Evolutionary conservation across 129 eudicot species (phyloP).

Genomic region (Pseudognaphalium luteoalbum): DNA sequence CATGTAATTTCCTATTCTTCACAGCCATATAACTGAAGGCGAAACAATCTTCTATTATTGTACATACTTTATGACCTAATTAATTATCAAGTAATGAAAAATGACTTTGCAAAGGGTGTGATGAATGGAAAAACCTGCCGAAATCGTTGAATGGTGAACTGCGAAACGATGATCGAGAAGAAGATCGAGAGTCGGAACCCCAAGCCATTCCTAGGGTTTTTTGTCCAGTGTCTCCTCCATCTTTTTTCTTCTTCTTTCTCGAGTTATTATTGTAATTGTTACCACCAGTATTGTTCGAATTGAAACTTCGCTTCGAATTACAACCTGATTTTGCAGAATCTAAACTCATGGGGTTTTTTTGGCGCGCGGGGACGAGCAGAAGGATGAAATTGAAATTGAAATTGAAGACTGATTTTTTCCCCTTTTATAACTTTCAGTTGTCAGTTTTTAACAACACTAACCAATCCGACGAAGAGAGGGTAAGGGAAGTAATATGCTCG

Average conservation of each 20-base stretch:
- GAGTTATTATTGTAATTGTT: conserved; percentile 23
- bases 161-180: conserved; percentile 64
- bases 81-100: background rate
- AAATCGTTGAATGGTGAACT: conserved; percentile 77
- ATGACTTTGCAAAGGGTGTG: no score
- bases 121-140: conserved; percentile 50
- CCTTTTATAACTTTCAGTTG: background rate
- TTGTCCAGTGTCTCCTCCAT: conserved; percentile 36
- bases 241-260: conserved; percentile 42
- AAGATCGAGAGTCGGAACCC: conserved; percentile 76
- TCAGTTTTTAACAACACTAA: no score
- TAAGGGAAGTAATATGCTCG: no score
- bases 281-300: conserved; percentile 38
- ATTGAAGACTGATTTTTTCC: background rate
- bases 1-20: conserved; percentile 83
- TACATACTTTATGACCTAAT: background rate
- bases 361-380: conserved; percentile 26
- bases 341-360: conserved; percentile 41
- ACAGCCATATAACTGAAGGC: conserved; percentile 79
- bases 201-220: conserved; percentile 97
- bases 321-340: conserved; percentile 43
- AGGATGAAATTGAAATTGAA: background rate
- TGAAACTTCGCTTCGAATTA: conserved; percentile 62
- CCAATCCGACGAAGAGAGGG: no score
- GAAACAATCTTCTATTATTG: conserved; percentile 19